Percentiles rank a stretch among this genome's conserved stretches.
Conservation (phyloP, 1,284 basidiomycete species). For the Wallemia mellicola region DNA sequence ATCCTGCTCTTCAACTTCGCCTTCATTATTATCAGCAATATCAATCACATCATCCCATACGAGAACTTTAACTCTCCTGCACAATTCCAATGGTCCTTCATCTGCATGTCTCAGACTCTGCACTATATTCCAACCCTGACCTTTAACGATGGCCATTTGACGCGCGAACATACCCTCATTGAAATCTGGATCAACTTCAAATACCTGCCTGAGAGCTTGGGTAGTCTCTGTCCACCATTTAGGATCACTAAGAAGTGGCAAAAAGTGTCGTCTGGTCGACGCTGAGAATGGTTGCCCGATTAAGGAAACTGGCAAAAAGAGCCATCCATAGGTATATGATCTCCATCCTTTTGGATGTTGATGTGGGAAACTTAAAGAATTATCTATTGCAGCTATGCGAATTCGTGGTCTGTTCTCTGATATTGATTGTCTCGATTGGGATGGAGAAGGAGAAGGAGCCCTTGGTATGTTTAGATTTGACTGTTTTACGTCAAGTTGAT, state of each 20-base stretch:
- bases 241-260: conserved; percentile 50
- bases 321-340: conserved; percentile 69
- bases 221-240: conserved; percentile 72
- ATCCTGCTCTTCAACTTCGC: conserved; percentile 13
- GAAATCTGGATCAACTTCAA: conserved; percentile 41
- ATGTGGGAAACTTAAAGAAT: conserved; percentile 53
- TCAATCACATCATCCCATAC: conserved; percentile 64
- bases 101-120: conserved; percentile 40
- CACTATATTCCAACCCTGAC: conserved; percentile 68
- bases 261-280: conserved; percentile 45
- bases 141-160: conserved; percentile 67
- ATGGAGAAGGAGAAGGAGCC: conserved; percentile 5
- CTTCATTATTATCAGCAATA: conserved; percentile 26
- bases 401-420: conserved; percentile 21
- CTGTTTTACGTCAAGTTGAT: neutral
- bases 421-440: conserved; percentile 12
- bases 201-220: conserved; percentile 39
- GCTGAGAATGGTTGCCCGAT: conserved; percentile 36
- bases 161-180: conserved; percentile 18
- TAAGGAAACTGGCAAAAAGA: conserved; percentile 18
- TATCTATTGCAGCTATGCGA: conserved; percentile 72
- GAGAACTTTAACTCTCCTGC: conserved; percentile 38
- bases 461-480: neutral
- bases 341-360: conserved; percentile 59
- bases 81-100: conserved; percentile 49